Percentiles rank a stretch among this genome's conserved stretches.
Evolutionary conservation across 306 rosid genomes (phyloP).

Genomic region (Fragaria iinumae): DNA sequence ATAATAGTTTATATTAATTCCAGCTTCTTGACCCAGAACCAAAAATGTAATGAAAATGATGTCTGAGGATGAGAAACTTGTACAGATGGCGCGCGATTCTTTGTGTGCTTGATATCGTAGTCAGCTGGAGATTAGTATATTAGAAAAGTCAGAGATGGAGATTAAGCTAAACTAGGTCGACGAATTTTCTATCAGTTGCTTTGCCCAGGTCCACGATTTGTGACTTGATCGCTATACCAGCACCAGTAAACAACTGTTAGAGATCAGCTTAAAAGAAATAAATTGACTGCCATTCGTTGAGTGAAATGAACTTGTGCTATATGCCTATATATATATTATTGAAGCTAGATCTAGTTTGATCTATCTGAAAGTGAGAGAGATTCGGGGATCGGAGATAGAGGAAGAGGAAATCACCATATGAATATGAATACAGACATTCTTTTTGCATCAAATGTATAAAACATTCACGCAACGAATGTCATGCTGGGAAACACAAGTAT

Average conservation of each 20-base stretch:
- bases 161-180: background rate
- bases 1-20: background rate
- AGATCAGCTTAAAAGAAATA: constrained; percentile 10
- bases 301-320: background rate
- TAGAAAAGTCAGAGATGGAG: background rate
- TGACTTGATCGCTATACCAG: constrained; percentile 3
- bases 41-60: background rate
- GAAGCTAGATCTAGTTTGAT: background rate
- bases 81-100: background rate
- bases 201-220: constrained; percentile 1
- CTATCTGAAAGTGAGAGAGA: background rate
- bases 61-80: background rate
- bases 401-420: background rate
- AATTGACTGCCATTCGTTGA: constrained; percentile 3
- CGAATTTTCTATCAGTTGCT: background rate
- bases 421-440: background rate
- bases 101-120: background rate
- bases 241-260: background rate
- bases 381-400: background rate
- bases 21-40: background rate
- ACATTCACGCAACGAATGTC: constrained; percentile 3
- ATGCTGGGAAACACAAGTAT: background rate
- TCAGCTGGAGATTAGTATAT: background rate
- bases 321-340: background rate
- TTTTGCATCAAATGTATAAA: background rate